Evolutionary conservation across 1,284 basidiomycete species (phyloP), one percentile per base, ranked within the genome.

Genomic region (Microbotryum intermedium): DNA sequence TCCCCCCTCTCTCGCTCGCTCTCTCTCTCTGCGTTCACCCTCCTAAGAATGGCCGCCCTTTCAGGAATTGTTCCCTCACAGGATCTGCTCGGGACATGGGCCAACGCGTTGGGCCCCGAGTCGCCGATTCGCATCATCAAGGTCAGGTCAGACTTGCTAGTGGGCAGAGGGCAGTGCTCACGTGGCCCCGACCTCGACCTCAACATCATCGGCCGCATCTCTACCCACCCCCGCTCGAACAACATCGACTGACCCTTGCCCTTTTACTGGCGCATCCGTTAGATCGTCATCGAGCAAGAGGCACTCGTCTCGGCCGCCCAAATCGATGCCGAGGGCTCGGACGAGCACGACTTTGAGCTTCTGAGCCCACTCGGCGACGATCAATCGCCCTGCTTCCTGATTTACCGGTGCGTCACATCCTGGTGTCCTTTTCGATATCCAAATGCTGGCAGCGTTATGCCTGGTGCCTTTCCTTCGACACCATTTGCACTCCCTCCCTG

Each of bases 211-310:
- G n/a, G n/a, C n/a, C n/a, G 30, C 48, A 55, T 21, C 5, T 21
- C 25, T 8, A 11, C 9, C 21, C n/a, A 9, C n/a, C 46, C 16
- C 42, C 5, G 23, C 21, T 39, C 52, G 30, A 30, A 45, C 55
- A 2, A 39, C 48, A 34, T 53, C 21, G 11, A 8, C 26, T 5
- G 4, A 6, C 50, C 6, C 3, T 18, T 39, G 1, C 34, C 21
- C 46, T 23, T 16, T 23, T 25, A 3, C 39, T 34, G 11, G 5
- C 5, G 6, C 10, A 9, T 11, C n/a, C 1, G 26, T 2, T 49
- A 65, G 65, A 56, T 62, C 47, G 10, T 45, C 6, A 58, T 67
- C 42, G 18, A 65, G 13, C 48, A 58, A 16, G 65, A 67, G 29
- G 47, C 51, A n/a, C 45, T 67, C 34, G 55, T 59, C 8, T 29